Evolutionary conservation across 495 filamentous ascomycete genomes (phyloP).

Genomic region (Friedmanniomyces simplex): DNA sequence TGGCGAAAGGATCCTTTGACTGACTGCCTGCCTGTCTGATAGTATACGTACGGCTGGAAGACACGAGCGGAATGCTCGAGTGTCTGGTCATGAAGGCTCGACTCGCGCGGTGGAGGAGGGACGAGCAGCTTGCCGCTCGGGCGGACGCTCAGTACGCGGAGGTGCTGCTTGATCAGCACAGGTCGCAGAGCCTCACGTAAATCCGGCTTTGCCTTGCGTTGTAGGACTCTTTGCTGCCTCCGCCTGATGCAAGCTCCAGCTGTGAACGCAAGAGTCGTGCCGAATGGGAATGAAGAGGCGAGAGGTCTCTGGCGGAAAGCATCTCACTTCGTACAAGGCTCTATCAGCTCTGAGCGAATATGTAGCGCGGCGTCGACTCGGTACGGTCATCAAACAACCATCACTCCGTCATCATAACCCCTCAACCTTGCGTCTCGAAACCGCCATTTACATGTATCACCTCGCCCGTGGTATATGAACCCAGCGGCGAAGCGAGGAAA

Average conservation of each 20-base stretch:
- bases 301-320: no score
- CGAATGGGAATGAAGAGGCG: no score
- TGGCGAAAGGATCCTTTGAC: no score
- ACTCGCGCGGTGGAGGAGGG: background rate
- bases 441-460: slow-evolving; percentile 15
- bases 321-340: no score
- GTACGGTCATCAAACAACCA: no score
- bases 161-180: background rate
- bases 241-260: no score
- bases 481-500: slow-evolving; percentile 31
- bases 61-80: background rate
- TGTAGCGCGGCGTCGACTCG: no score
- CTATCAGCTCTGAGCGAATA: no score
- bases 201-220: no score
- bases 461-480: slow-evolving; percentile 15
- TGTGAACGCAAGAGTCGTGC: no score
- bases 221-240: no score
- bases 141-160: slow-evolving; percentile 5
- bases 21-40: no score
- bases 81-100: slow-evolving; percentile 6
- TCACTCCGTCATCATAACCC: background rate
- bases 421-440: slow-evolving; percentile 17
- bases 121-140: slow-evolving; percentile 1
- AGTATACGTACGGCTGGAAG: slow-evolving; percentile 4
- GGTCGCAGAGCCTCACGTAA: background rate